Percentiles rank a stretch among this genome's conserved stretches.
These are phyloP conservation scores for Pseudozyma pruni DNA, from an alignment of 1,284 basidiomycete genomes.

Conservation along the genomic window DNA sequence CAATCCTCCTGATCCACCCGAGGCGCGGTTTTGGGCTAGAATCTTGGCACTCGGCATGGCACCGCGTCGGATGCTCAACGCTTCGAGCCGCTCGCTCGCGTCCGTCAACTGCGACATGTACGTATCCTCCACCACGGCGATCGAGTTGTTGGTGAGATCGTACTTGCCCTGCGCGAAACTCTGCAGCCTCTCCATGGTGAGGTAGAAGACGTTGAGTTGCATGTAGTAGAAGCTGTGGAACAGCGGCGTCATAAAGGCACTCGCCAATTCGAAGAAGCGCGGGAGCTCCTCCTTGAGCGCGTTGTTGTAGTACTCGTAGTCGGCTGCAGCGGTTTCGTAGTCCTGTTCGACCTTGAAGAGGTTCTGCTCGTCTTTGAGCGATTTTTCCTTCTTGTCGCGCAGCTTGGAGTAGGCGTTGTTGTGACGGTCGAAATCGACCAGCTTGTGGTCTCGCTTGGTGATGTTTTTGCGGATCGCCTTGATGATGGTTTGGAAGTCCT, in stretches of 20 bases:
- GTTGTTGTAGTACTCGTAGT: conserved; percentile 95
- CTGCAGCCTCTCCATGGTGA: conserved; percentile 91
- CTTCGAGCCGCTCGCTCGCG: conserved; percentile 73
- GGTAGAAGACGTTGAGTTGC: conserved; percentile 93
- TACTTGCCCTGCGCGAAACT: conserved; percentile 83
- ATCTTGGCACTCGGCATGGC: conserved; percentile 51
- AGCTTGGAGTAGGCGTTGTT: conserved; percentile 96
- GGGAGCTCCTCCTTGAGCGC: conserved; percentile 92
- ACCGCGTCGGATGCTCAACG: conserved; percentile 57
- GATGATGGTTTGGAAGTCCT: conserved; percentile 86
- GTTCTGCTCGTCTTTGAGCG: conserved; percentile 68
- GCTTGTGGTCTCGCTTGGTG: conserved; percentile 96
- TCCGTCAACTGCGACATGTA: conserved; percentile 85
- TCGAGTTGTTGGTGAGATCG: conserved; percentile 77
- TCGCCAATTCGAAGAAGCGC: conserved; percentile 85
- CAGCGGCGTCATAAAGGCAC: conserved; percentile 91
- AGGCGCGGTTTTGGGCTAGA: conserved; percentile 35
- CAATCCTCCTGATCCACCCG: conserved; percentile 8
- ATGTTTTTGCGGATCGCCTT: conserved; percentile 93
- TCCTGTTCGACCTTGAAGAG: conserved; percentile 89
- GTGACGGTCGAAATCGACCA: conserved; percentile 93
- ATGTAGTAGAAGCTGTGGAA: conserved; percentile 99
- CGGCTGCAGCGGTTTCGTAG: conserved; percentile 90
- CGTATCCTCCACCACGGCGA: conserved; percentile 74
- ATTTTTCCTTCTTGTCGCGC: conserved; percentile 84